Conservation (phyloP, 371 early-diverging fungal genomes). For the Mucor velutinosus region DNA sequence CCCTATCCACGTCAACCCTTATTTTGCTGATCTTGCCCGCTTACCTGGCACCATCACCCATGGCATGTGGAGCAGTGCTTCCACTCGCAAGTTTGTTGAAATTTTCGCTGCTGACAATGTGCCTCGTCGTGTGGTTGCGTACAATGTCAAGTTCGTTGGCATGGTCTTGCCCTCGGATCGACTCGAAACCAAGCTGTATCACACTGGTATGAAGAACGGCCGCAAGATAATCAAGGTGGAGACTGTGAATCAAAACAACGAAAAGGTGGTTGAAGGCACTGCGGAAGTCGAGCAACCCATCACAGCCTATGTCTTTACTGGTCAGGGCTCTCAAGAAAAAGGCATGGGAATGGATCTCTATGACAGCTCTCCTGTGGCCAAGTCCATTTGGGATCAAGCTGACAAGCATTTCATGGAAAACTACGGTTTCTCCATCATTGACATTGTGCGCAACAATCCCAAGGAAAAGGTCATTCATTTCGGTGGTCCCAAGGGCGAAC, state of each 20-base stretch:
- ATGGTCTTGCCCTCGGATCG: slow-evolving; percentile 90
- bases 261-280: slow-evolving; percentile 86
- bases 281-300: slow-evolving; percentile 95
- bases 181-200: slow-evolving; percentile 87
- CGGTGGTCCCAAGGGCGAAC: slow-evolving; percentile 89
- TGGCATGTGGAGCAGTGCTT: slow-evolving; percentile 97
- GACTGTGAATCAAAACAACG: slow-evolving; percentile 86
- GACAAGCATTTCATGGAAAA: slow-evolving; percentile 85
- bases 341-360: slow-evolving; percentile 98
- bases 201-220: slow-evolving; percentile 97
- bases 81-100: slow-evolving; percentile 95
- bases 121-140: slow-evolving; percentile 85
- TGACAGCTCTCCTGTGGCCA: slow-evolving; percentile 80
- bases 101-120: slow-evolving; percentile 94
- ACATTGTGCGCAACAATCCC: slow-evolving; percentile 93
- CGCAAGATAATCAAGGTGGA: slow-evolving; percentile 93
- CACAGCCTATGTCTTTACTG: slow-evolving; percentile 93
- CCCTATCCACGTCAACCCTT: slow-evolving; percentile 96
- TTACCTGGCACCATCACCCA: slow-evolving; percentile 97
- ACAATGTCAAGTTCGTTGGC: slow-evolving; percentile 79
- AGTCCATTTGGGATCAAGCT: slow-evolving; percentile 92
- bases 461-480: slow-evolving; percentile 90
- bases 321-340: slow-evolving; percentile 94
- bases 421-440: slow-evolving; percentile 92
- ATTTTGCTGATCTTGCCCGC: slow-evolving; percentile 90